phyloP scores from a whole-genome alignment of 148 eudicot species.

The Linanthus parryae region DNA sequence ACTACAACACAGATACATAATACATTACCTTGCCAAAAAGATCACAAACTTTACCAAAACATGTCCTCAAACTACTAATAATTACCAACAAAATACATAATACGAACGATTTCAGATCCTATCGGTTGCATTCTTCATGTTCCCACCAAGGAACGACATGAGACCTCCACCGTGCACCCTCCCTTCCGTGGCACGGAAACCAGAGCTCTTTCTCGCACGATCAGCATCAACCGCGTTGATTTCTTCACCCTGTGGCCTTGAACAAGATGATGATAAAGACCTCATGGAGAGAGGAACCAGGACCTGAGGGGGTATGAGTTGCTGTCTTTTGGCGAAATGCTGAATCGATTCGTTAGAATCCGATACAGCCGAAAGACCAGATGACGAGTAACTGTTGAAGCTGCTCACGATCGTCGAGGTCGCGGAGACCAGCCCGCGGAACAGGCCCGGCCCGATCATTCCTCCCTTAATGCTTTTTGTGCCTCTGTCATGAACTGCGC shows the following conservation, averaged over 20 bases:
- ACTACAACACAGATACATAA: too few relatives aligned
- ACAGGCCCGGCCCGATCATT: conserved; percentile 72
- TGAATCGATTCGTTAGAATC: conserved; percentile 52
- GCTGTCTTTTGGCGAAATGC: conserved; percentile 38
- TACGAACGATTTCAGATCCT: conserved; percentile 23
- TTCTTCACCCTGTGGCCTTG: conserved; percentile 24
- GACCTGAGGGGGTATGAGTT: conserved; percentile 79
- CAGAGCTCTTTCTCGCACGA: conserved; percentile 10
- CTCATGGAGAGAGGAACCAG: conserved; percentile 93
- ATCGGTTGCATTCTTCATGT: conserved; percentile 46
- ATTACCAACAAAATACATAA: background rate
- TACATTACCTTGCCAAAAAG: too few relatives aligned
- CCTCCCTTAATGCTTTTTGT: conserved; percentile 33
- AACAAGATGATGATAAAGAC: conserved; percentile 32
- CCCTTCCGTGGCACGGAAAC: conserved; percentile 54
- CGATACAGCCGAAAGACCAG: conserved; percentile 37
- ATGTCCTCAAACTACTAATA: conserved; percentile 14
- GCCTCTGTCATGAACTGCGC: conserved; percentile 53
- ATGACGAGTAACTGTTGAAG: conserved; percentile 34
- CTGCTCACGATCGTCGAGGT: conserved; percentile 30
- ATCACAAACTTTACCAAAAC: background rate
- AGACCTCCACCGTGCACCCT: conserved; percentile 95
- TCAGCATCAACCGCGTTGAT: too few relatives aligned
- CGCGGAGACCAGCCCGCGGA: conserved; percentile 64
- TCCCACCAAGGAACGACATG: conserved; percentile 72